phyloP scores from a whole-genome alignment of 2,329 filamentous ascomycete genomes.

The Pyrenophora seminiperda region DNA sequence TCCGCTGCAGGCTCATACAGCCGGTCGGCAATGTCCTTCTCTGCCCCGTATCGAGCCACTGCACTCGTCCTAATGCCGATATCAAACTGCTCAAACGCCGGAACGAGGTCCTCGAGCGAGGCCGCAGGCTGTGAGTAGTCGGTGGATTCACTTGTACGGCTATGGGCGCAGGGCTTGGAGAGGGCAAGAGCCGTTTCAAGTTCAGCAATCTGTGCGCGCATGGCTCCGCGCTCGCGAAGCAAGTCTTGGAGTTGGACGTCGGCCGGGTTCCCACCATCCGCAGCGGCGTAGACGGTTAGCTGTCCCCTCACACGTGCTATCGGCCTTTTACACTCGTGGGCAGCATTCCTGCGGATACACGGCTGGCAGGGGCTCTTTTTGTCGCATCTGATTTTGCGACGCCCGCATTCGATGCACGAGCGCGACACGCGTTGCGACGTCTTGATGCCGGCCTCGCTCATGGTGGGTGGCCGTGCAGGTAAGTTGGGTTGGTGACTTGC shows the following conservation, averaged over 20 bases:
- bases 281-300: constrained; percentile 13
- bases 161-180: constrained; percentile 18
- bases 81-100: constrained; percentile 20
- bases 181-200: constrained; percentile 17
- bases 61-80: constrained; percentile 8
- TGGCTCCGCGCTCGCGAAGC: constrained; percentile 13
- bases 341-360: constrained; percentile 15
- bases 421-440: constrained; percentile 15
- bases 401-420: constrained; percentile 17
- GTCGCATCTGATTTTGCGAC: constrained; percentile 21
- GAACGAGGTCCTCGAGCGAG: constrained; percentile 15
- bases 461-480: constrained; percentile 1
- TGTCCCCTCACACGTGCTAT: constrained; percentile 20
- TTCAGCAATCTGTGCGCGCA: constrained; percentile 18
- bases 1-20: constrained; percentile 17
- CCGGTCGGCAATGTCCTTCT: constrained; percentile 12
- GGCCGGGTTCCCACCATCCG: constrained; percentile 3
- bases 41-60: not conserved
- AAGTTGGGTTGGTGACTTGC: not conserved
- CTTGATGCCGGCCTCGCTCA: constrained; percentile 19
- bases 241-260: constrained; percentile 9
- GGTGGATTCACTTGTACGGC: constrained; percentile 11
- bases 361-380: constrained; percentile 17
- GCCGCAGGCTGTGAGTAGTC: constrained; percentile 10
- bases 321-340: constrained; percentile 15